Base-by-base conservation (phyloP, 116 monocot species). In the Trichopus zeylanicus region DNA sequence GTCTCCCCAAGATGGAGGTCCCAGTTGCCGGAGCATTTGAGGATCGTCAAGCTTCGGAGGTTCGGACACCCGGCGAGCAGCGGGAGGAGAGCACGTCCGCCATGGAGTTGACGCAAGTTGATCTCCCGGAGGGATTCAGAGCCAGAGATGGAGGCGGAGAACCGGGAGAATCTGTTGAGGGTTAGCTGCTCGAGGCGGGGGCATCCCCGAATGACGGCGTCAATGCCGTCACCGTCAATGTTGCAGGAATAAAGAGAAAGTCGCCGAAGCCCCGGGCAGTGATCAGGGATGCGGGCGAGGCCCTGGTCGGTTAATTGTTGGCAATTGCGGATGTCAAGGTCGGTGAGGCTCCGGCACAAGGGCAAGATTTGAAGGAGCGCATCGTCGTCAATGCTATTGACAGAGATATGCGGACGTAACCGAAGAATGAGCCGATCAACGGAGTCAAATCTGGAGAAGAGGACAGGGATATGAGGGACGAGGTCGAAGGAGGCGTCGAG, bases 21-120 rank as follows among this genome's bases (percentile, higher is more conserved):
- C 87, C 87, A 87, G 39, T 81, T 78, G 16, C 89, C 89, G 42
- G 78, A 73, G 62, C 85, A 89, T 9, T 79, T 60, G 68, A 79
- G 65, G 3, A 91, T 55, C 53, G 71, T 79, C 16, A 91, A 73
- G 15, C 71, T 73, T 19, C 53, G 73, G 26, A 91, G 66, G n/a
- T 77, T 82, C 19, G 73, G 78, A 24, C 74, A 73, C 11, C 69
- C 69, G 12, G 75, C 34, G 19, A 86, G 66, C 31, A 86, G 20
- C 12, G 82, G 59, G 15, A 48, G 66, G 53, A 91, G 79, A 65
- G 79, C 79, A 69, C 79, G 79, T 8, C 73, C 90, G 26, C 85
- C 82, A 60, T 79, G 73, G 46, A 85, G 53, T 24, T 90, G 82
- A 65, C 87, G 87, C 12, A 86, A 67, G 55, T 80, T 83, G 57